Percentiles rank a stretch among this genome's conserved stretches.
Evolutionary conservation across 2,329 filamentous ascomycete genomes (phyloP).

Genomic region (Trichophyton rubrum): DNA sequence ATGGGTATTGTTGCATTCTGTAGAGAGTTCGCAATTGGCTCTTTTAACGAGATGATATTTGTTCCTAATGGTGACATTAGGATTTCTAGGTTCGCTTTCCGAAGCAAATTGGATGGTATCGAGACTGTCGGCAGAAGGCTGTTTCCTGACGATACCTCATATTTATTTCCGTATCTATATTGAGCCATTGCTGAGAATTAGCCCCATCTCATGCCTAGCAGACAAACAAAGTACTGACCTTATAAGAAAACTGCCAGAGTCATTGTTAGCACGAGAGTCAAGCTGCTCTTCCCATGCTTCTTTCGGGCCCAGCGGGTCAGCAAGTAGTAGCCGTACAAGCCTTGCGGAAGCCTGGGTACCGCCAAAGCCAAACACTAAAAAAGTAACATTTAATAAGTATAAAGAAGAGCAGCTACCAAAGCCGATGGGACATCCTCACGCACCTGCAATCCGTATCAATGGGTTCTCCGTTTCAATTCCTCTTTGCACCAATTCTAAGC

Average conservation of each 20-base stretch:
- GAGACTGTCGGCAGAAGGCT: slow-evolving; percentile 43
- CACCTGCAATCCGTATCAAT: slow-evolving; percentile 45
- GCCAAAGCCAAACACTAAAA: slow-evolving; percentile 39
- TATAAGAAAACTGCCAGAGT: slow-evolving; percentile 49
- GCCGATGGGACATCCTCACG: slow-evolving; percentile 8
- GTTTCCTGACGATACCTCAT: slow-evolving; percentile 34
- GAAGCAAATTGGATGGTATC: slow-evolving; percentile 45
- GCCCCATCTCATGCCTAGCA: neutral
- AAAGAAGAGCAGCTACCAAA: no score
- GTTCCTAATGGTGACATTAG: slow-evolving; percentile 44
- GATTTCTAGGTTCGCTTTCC: slow-evolving; percentile 47
- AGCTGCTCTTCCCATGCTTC: slow-evolving; percentile 56
- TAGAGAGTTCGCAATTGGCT: slow-evolving; percentile 47
- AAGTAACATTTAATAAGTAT: neutral
- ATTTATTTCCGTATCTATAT: slow-evolving; percentile 42
- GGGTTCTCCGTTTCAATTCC: slow-evolving; percentile 44
- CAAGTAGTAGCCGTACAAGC: slow-evolving; percentile 56
- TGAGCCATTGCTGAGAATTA: neutral
- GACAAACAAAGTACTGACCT: slow-evolving; percentile 32
- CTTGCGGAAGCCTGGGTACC: slow-evolving; percentile 40
- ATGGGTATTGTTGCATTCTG: slow-evolving; percentile 67
- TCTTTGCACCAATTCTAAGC: slow-evolving; percentile 46
- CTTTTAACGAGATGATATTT: slow-evolving; percentile 34
- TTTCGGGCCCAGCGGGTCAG: slow-evolving; percentile 53
- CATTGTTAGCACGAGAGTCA: slow-evolving; percentile 35